Conservation (phyloP, 1,139 yeast genomes). For the Lodderomyces parapsilosis region DNA sequence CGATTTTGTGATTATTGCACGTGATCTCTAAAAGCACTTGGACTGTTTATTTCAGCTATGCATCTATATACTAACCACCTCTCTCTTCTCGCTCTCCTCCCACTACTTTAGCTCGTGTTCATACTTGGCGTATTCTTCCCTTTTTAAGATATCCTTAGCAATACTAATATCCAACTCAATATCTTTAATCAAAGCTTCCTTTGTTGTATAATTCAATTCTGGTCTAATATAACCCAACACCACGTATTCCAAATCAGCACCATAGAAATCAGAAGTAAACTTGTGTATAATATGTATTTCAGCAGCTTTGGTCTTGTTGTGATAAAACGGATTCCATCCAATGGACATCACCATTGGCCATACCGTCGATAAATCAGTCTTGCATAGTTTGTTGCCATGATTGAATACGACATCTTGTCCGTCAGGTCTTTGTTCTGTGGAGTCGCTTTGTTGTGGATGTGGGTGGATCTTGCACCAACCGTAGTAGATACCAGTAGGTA, state of each 20-base stretch:
- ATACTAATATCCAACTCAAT: slow-evolving; percentile 76
- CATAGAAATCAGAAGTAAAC: slow-evolving; percentile 75
- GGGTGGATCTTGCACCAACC: slow-evolving; percentile 66
- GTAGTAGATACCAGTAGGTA: slow-evolving; percentile 85
- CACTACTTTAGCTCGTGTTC: slow-evolving; percentile 9
- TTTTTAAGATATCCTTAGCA: slow-evolving; percentile 50
- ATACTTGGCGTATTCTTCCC: slow-evolving; percentile 18
- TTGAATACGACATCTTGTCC: slow-evolving; percentile 52
- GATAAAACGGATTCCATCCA: slow-evolving; percentile 94
- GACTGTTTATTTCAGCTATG: neutral
- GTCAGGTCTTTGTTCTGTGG: slow-evolving; percentile 29
- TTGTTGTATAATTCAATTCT: slow-evolving; percentile 80
- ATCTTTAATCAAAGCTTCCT: slow-evolving; percentile 84
- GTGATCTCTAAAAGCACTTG: neutral
- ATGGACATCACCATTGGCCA: slow-evolving; percentile 93
- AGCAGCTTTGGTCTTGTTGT: slow-evolving; percentile 74
- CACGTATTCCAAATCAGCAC: slow-evolving; percentile 66
- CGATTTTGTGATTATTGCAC: neutral
- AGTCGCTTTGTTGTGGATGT: slow-evolving; percentile 10
- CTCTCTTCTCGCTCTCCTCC: no score
- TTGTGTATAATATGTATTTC: slow-evolving; percentile 86
- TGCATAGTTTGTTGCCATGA: slow-evolving; percentile 53
- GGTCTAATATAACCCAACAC: slow-evolving; percentile 91
- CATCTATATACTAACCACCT: neutral
- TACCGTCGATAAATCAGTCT: slow-evolving; percentile 37